Base-by-base conservation (phyloP, 805 yeast genomes). In the Saccharomycopsis malanga region DNA sequence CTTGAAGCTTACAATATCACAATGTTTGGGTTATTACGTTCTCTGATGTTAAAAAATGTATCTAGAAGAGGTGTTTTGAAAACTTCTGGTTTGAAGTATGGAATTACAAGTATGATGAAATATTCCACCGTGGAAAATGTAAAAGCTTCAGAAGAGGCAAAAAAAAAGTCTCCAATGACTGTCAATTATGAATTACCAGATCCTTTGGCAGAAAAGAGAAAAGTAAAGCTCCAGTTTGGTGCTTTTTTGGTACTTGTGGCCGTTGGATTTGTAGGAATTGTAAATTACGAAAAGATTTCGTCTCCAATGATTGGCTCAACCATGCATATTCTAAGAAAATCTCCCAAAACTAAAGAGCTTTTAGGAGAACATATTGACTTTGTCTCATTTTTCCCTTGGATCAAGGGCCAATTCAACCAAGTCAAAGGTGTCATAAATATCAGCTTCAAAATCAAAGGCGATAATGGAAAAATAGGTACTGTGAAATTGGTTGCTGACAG, bases 241-340 rank as follows among this genome's bases (percentile, higher is more conserved):
- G 64, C 66, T 2, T 84, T 83, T 59, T 64, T 73, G 39, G 62
- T 68, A 12, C 64, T 74, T 44, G 78, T 83, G 74, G 73, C 73
- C 21, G 64, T 71, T 3, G 66, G 82, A 1, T 65, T 83, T 42
- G 68, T 74, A 25, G 73, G 85, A 25, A 85, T 91, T 57, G 82
- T 91, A 74, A 89, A 93, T 69, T 89, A 91, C 65, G 98, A 93
- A 62, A 89, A 88, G 62, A 80, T 88, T 17, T 79, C 84, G 39
- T 86, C 96, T 12, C 97, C 98, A 1, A 76, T 91, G 50, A 83
- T 91, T 57, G 76, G 83, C 35, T 89, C 95, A 4, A 83, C 96
- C 3, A 68, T 93, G 62, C 88, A 87, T 63, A 83, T 87, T 53
- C 66, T 91, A 56, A 77, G 98, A 60, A 73, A 96, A 59, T 82